A percentile compares a stretch with the other conserved stretches of the same genome.
These are phyloP conservation scores for Aspergillus sp. DNA, from an alignment of 2,329 filamentous ascomycete species.

Conservation along the genomic window DNA sequence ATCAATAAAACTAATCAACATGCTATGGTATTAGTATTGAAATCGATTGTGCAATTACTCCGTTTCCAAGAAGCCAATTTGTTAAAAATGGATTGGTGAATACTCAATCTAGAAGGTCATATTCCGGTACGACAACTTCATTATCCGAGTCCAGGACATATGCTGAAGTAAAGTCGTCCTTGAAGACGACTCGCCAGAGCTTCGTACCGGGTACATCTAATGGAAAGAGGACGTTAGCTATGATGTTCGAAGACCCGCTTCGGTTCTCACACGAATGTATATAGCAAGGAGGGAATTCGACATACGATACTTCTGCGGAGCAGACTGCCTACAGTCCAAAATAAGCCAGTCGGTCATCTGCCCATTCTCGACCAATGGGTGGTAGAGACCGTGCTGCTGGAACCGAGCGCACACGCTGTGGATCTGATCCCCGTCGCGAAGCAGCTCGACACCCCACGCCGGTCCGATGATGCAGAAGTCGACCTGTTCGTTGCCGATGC, in stretches of 20 bases:
- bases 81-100: background rate
- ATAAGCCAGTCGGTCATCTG: slow-evolving; percentile 18
- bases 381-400: slow-evolving; percentile 9
- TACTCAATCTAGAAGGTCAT: background rate
- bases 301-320: slow-evolving; percentile 6
- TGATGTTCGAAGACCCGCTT: background rate
- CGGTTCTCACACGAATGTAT: background rate
- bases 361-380: slow-evolving; percentile 13
- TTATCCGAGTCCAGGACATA: slow-evolving; percentile 5
- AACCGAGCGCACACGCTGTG: slow-evolving; percentile 16
- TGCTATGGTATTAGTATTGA: no score
- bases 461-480: slow-evolving; percentile 14
- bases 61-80: background rate
- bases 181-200: slow-evolving; percentile 14
- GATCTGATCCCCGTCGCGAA: slow-evolving; percentile 17
- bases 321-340: slow-evolving; percentile 15
- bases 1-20: no score
- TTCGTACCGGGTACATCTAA: slow-evolving; percentile 9
- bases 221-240: background rate
- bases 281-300: background rate
- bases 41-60: background rate
- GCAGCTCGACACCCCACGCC: slow-evolving; percentile 18
- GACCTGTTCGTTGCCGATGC: slow-evolving; percentile 8
- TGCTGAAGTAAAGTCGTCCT: slow-evolving; percentile 8
- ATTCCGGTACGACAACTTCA: background rate